These are phyloP conservation scores for Alternaria triticina DNA, from an alignment of 2,329 filamentous ascomycete genomes.

Conservation along the genomic window DNA sequence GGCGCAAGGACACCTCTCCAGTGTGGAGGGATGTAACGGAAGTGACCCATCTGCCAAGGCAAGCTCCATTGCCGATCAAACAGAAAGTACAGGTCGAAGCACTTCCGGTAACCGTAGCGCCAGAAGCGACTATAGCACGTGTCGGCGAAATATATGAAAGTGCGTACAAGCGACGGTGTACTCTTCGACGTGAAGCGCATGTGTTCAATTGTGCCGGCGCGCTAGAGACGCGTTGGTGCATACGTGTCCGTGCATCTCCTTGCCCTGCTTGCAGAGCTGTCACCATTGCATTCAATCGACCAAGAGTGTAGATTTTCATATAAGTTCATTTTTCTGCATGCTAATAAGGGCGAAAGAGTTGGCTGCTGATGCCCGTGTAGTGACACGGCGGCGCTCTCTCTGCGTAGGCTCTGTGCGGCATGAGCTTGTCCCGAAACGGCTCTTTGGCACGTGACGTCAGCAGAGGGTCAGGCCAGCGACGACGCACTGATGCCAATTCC, in stretches of 20 bases:
- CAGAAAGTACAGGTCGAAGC: constrained; percentile 5
- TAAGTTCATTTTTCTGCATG: not conserved
- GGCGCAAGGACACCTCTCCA: constrained; percentile 22
- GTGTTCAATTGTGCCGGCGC: constrained; percentile 1
- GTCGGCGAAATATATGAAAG: constrained; percentile 6
- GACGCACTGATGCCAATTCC: constrained; percentile 18
- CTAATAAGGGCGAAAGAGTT: not conserved
- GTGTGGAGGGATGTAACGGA: constrained; percentile 5
- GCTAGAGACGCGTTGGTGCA: constrained; percentile 9
- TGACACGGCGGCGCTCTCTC: not conserved
- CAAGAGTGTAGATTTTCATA: not conserved
- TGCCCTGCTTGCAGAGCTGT: not conserved
- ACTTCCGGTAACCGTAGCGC: constrained; percentile 8
- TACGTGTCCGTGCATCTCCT: not conserved
- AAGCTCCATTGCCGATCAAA: constrained; percentile 13
- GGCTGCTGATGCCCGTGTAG: not conserved
- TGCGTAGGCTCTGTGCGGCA: not conserved
- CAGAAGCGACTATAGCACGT: not conserved
- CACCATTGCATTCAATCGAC: not conserved
- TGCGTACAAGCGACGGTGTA: constrained; percentile 11
- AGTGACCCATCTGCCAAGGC: constrained; percentile 19
- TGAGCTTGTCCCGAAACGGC: not conserved
- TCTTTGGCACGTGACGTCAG: not conserved
- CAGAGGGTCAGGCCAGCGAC: constrained; percentile 33
- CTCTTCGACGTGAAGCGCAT: constrained; percentile 5